These are phyloP conservation scores for Begonia peltatifolia DNA, from an alignment of 306 rosid genomes.

Conservation along the genomic window DNA sequence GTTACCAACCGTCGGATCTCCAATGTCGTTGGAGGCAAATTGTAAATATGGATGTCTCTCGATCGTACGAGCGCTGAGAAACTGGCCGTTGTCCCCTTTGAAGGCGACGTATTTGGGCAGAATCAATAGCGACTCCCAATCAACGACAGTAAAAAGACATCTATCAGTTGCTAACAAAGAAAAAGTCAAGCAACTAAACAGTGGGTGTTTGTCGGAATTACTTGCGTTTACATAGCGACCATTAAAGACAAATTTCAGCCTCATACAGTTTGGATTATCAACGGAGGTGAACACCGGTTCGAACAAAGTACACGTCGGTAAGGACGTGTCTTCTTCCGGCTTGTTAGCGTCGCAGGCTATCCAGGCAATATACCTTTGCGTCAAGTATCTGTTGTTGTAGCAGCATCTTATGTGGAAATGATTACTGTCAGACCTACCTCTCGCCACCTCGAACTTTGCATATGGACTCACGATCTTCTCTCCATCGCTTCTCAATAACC, in stretches of 20 bases:
- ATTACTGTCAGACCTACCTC: not conserved
- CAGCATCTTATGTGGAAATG: constrained; percentile 2
- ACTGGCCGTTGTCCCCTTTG: not conserved
- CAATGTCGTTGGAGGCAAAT: not conserved
- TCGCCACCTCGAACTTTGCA: constrained; percentile 8
- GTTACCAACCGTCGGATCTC: not conserved
- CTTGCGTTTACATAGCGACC: not conserved
- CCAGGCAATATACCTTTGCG: not conserved
- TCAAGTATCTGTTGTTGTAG: constrained; percentile 7
- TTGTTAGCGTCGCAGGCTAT: not conserved
- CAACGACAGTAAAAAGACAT: not conserved
- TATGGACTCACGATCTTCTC: constrained; percentile 5
- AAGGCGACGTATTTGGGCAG: constrained; percentile 5
- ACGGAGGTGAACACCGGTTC: not conserved
- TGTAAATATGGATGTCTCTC: not conserved
- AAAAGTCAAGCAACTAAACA: not conserved
- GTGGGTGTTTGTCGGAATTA: not conserved
- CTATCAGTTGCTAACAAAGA: not conserved
- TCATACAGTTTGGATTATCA: not conserved
- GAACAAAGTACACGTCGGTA: constrained; percentile 2
- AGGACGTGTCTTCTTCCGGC: constrained; percentile 1
- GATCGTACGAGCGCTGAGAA: not conserved
- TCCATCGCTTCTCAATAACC: constrained; percentile 1
- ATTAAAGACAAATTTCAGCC: too few species aligned
- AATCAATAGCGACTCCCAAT: not conserved